Evolutionary conservation across 306 rosid genomes (phyloP), one percentile per base, ranked within the genome.

Genomic region (Malus asiatica): DNA sequence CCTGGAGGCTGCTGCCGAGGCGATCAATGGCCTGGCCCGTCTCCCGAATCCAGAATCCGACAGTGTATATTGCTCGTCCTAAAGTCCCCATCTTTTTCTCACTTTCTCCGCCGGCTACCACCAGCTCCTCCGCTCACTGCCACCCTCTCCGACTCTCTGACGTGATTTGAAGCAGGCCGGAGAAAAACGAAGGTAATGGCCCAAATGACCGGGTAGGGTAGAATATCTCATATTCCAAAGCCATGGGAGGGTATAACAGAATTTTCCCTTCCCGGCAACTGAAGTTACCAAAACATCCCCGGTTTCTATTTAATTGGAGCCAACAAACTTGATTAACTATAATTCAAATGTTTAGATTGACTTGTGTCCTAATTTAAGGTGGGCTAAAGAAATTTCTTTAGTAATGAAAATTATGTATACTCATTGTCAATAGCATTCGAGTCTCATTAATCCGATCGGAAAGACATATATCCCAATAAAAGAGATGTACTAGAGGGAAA

Each of bases 1-100:
- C 97, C 70, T 92, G 96, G 35, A 92, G 89, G 84, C 90, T 90
- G 55, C 84, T 87, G 33, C 97, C 97, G 42, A 92, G 88, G 29
- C 96, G 97, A 84, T 92, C 96, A 70, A 92, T 81, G 84, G 91
- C 96, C 55, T 90, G 96, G 9, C 97, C 97, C 5, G 97, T 88
- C 83, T 87, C 90, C 12, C 96, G 89, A 86, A 92, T 86, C 97
- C 89, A 92, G 75, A 84, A 84, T 33, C 97, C 97, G 14, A 92
- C 90, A 30, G 87, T 81, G 92, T 90, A 92, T 42, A 92, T 87
- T 32, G 84, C 96, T 82, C 79, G 89, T 59, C 97, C 97, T 1
- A 92, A 86, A 72, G 93, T 92, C 67, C 97, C 96, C 96, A 90
- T 90, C 64, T 78, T 61, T 51, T 62, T 45, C 10, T 30, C 8